phyloP scores from a whole-genome alignment of 2,329 filamentous ascomycete species.

The Colletotrichum tropicale region DNA sequence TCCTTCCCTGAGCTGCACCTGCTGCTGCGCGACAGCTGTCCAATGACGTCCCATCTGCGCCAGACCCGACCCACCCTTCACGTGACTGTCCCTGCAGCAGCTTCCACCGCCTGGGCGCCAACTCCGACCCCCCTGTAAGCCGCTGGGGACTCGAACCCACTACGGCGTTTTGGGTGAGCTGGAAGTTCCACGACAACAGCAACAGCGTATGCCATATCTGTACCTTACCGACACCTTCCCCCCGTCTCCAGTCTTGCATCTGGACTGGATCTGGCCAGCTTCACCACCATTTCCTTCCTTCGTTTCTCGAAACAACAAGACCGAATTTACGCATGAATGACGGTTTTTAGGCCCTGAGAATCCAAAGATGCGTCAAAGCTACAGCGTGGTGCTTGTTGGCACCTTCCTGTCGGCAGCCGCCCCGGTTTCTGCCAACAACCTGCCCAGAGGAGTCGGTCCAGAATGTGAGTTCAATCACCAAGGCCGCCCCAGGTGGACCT shows the following conservation, averaged over 20 bases:
- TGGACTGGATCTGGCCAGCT: slow-evolving; percentile 12
- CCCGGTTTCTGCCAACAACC: slow-evolving; percentile 63
- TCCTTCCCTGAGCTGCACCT: neutral
- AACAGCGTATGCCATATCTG: neutral
- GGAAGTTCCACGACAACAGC: slow-evolving; percentile 19
- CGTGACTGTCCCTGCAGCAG: slow-evolving; percentile 17
- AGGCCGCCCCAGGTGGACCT: neutral
- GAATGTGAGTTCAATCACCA: slow-evolving; percentile 76
- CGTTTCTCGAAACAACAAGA: neutral
- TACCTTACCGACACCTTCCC: neutral
- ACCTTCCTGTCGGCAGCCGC: slow-evolving; percentile 54
- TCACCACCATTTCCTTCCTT: neutral
- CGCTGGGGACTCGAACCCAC: slow-evolving; percentile 12
- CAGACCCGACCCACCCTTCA: neutral
- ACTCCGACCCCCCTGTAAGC: slow-evolving; percentile 5
- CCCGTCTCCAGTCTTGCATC: neutral
- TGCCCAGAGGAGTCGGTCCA: slow-evolving; percentile 85
- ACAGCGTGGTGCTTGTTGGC: slow-evolving; percentile 55
- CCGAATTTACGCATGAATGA: slow-evolving; percentile 15
- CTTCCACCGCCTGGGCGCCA: neutral
- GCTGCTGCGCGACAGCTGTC: neutral
- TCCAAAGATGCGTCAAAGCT: slow-evolving; percentile 52
- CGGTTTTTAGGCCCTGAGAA: neutral
- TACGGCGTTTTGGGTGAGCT: slow-evolving; percentile 23
- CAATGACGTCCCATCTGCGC: neutral